These are phyloP conservation scores for Trichosanthes cucumerina DNA, from an alignment of 306 rosid genomes.

Conservation along the genomic window DNA sequence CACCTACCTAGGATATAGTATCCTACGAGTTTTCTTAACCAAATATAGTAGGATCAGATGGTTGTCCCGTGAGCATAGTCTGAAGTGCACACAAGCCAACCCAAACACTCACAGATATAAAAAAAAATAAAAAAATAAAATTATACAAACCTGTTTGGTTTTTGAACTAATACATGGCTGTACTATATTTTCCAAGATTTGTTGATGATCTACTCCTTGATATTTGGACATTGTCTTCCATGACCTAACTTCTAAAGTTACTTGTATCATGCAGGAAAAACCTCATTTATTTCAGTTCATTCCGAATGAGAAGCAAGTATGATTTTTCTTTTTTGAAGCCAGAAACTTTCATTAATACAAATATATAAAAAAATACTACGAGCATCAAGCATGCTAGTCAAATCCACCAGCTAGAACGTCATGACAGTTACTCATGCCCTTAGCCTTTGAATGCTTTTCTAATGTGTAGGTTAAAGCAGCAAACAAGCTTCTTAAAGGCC, in stretches of 20 bases:
- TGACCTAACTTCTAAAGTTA: slow-evolving; percentile 2
- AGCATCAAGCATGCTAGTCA: neutral
- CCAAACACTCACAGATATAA: no score
- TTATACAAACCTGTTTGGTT: neutral
- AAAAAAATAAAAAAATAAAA: no score
- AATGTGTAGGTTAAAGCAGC: slow-evolving; percentile 77
- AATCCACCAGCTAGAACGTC: slow-evolving; percentile 2
- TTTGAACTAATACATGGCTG: neutral
- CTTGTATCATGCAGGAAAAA: slow-evolving; percentile 60
- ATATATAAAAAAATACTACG: no score
- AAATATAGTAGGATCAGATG: neutral
- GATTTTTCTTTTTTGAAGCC: neutral
- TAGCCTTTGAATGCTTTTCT: slow-evolving; percentile 10
- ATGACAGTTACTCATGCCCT: neutral
- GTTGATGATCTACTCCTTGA: neutral
- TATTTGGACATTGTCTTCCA: neutral
- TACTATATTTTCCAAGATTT: neutral
- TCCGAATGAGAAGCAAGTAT: slow-evolving; percentile 97
- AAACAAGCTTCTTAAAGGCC: slow-evolving; percentile 65
- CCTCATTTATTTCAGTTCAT: slow-evolving; percentile 90
- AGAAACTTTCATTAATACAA: neutral
- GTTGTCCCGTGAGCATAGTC: neutral
- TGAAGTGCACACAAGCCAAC: neutral
- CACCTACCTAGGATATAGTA: neutral
- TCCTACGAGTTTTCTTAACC: neutral